These are phyloP conservation scores for Yamadazyma laniorum DNA, from an alignment of 805 yeast genomes.

Conservation along the genomic window DNA sequence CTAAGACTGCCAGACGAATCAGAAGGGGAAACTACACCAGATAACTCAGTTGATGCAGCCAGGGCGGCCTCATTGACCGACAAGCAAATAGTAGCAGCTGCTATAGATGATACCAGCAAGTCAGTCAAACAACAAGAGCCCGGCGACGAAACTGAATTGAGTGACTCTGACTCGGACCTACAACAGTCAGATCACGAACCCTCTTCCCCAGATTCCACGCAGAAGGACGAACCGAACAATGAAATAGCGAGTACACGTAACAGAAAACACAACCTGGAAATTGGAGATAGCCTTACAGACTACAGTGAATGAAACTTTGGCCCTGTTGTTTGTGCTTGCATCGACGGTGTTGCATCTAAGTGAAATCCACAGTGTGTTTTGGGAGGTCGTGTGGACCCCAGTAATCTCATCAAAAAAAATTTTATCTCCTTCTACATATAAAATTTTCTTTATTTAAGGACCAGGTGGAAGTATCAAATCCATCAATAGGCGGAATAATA, in stretches of 20 bases:
- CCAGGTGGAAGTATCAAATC: no score
- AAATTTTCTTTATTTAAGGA: constrained; percentile 1
- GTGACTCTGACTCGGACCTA: constrained; percentile 1
- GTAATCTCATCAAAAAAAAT: constrained; percentile 11
- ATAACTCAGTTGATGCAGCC: no score
- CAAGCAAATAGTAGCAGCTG: constrained; percentile 12
- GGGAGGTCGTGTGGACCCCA: constrained; percentile 6
- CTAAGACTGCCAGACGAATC: no score
- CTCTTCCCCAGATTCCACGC: background rate
- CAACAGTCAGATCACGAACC: background rate
- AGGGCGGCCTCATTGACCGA: constrained; percentile 1
- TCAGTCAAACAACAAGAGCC: background rate
- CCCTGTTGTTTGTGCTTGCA: no score
- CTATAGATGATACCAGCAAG: background rate
- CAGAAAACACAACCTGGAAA: no score
- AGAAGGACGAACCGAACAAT: background rate
- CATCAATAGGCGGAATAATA: no score
- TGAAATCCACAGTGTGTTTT: no score
- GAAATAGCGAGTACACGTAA: background rate
- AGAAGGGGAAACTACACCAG: no score
- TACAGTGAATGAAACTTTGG: constrained; percentile 7
- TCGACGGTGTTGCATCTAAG: no score
- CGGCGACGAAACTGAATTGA: constrained; percentile 11
- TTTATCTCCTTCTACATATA: constrained; percentile 7
- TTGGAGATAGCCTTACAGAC: constrained; percentile 8